A percentile compares a stretch with the other conserved stretches of the same genome.
These are phyloP conservation scores for Diaporthe helianthi DNA, from an alignment of 2,329 filamentous ascomycete species.

Conservation along the genomic window DNA sequence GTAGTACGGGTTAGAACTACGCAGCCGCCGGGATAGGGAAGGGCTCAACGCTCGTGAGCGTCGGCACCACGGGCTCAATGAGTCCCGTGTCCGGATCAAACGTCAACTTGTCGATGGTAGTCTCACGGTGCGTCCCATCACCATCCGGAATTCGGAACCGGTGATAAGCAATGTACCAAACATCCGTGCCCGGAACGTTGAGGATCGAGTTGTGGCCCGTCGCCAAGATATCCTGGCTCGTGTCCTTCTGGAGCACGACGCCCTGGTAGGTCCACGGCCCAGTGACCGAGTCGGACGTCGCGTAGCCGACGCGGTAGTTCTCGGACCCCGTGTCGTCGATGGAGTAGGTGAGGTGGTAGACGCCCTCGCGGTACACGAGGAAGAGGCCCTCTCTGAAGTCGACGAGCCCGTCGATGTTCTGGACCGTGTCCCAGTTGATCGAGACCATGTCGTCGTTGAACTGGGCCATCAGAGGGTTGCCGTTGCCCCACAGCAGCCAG, in stretches of 20 bases:
- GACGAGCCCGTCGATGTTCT: constrained; percentile 45
- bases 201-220: constrained; percentile 55
- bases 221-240: constrained; percentile 49
- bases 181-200: constrained; percentile 54
- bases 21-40: constrained; percentile 21
- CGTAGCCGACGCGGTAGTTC: constrained; percentile 56
- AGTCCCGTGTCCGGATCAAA: constrained; percentile 48
- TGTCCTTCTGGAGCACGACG: constrained; percentile 52
- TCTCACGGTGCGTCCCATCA: constrained; percentile 52
- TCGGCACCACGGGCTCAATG: constrained; percentile 48
- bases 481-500: constrained; percentile 69
- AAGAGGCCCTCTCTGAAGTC: constrained; percentile 54
- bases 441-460: constrained; percentile 54
- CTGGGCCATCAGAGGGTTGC: constrained; percentile 49
- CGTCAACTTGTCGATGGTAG: constrained; percentile 49
- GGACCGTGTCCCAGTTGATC: constrained; percentile 47
- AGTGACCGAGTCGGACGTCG: constrained; percentile 45
- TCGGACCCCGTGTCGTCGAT: constrained; percentile 55
- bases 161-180: constrained; percentile 59
- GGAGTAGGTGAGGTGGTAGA: constrained; percentile 57
- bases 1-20: neutral
- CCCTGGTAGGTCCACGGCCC: constrained; percentile 56
- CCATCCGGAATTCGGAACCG: constrained; percentile 54
- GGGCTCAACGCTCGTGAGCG: constrained; percentile 42
- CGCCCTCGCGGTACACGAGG: constrained; percentile 51